Evolutionary conservation across 106 monocot species (phyloP).

Genomic region (Dendrobium huoshanense): DNA sequence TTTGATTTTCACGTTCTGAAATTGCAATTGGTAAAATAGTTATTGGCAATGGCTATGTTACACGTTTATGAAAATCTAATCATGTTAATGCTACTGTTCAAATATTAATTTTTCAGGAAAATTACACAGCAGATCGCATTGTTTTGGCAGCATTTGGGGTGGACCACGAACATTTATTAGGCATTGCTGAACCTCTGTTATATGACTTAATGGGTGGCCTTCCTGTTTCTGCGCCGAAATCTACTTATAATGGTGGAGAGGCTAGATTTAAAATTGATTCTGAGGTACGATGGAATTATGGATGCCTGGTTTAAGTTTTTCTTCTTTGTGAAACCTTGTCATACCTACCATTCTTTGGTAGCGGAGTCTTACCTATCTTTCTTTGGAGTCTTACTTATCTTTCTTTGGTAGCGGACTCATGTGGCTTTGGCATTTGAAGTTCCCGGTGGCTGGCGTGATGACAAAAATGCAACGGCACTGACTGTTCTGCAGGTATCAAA

Average conservation of each 20-base stretch:
- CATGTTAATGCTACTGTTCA: neutral
- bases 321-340: conserved; percentile 7
- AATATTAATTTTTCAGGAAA: conserved; percentile 47
- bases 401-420: conserved; percentile 58
- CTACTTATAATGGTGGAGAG: conserved; percentile 68
- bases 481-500: conserved; percentile 72
- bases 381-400: conserved; percentile 5
- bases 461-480: conserved; percentile 52
- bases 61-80: neutral
- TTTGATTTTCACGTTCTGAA: neutral
- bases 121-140: conserved; percentile 70
- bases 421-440: conserved; percentile 85
- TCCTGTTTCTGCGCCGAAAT: conserved; percentile 38
- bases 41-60: neutral
- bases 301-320: neutral
- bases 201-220: conserved; percentile 38
- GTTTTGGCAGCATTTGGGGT: conserved; percentile 75
- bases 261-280: conserved; percentile 46
- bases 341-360: conserved; percentile 6
- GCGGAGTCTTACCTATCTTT: conserved; percentile 18
- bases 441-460: conserved; percentile 80
- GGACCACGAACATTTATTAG: conserved; percentile 66
- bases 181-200: conserved; percentile 61
- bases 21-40: neutral
- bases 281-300: conserved; percentile 31